Conservation (phyloP, 2,329 filamentous ascomycete species). For the Pestalotiopsis sp. region DNA sequence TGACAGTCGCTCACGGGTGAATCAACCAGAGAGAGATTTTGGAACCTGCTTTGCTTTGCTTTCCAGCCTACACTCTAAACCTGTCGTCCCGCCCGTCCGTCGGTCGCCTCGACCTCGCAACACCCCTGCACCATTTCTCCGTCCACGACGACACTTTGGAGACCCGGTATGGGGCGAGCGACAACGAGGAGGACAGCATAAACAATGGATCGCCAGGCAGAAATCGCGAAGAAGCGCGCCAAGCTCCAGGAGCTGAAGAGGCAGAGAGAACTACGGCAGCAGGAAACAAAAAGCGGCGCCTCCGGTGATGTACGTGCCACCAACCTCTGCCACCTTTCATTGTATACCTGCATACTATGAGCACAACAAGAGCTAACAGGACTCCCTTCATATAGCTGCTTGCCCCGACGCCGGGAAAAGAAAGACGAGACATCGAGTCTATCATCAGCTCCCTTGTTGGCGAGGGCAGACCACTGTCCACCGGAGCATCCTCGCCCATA, state of each 20-base stretch:
- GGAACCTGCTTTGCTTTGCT: not conserved
- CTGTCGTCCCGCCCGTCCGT: not conserved
- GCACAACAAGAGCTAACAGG: not conserved
- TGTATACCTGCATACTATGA: not conserved
- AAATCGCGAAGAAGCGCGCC: slow-evolving; percentile 94
- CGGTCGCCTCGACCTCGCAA: slow-evolving; percentile 1
- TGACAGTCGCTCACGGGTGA: not conserved
- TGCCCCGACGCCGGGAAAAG: slow-evolving; percentile 70
- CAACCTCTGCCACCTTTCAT: not conserved
- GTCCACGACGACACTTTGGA: slow-evolving; percentile 5
- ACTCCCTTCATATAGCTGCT: slow-evolving; percentile 53
- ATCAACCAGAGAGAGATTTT: not conserved
- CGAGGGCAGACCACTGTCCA: slow-evolving; percentile 72
- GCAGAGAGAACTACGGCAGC: slow-evolving; percentile 82
- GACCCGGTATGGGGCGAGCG: slow-evolving; percentile 51
- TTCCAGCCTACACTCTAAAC: not conserved
- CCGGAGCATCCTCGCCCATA: slow-evolving; percentile 67
- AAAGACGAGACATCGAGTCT: slow-evolving; percentile 78
- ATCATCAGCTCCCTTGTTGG: slow-evolving; percentile 84
- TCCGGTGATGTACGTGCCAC: slow-evolving; percentile 66
- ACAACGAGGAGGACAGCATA: slow-evolving; percentile 55
- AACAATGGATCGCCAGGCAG: slow-evolving; percentile 76
- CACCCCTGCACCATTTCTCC: not conserved
- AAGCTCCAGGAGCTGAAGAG: slow-evolving; percentile 96
- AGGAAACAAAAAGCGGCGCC: slow-evolving; percentile 71